phyloP scores from a whole-genome alignment of 768 basidiomycete genomes.

The Symmetrospora coprosmae region DNA sequence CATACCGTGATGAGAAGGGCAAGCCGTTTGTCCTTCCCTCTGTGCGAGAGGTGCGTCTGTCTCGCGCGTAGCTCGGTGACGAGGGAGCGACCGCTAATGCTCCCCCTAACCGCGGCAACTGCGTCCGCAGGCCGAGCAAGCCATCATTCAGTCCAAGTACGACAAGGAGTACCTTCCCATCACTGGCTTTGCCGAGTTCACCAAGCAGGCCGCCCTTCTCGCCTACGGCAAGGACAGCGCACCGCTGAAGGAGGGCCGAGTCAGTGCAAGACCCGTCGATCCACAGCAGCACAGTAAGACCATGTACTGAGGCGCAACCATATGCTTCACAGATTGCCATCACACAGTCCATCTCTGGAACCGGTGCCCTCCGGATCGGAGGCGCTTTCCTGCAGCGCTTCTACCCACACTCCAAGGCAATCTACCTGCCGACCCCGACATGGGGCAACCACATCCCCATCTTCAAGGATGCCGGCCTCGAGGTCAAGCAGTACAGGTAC shows the following conservation, averaged over 20 bases:
- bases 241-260: conserved; percentile 56
- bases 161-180: conserved; percentile 92
- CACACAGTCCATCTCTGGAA: conserved; percentile 89
- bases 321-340: conserved; percentile 35
- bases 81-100: too few relatives aligned
- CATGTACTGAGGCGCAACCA: background rate
- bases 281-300: background rate
- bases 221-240: conserved; percentile 61
- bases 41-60: conserved; percentile 56
- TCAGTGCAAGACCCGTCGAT: conserved; percentile 38
- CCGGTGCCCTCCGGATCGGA: conserved; percentile 86
- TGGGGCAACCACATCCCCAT: conserved; percentile 91
- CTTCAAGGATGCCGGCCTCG: conserved; percentile 75
- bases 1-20: conserved; percentile 71
- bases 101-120: background rate
- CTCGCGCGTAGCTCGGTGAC: background rate
- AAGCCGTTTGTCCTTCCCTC: conserved; percentile 88
- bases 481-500: conserved; percentile 80
- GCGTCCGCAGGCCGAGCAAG: conserved; percentile 52
- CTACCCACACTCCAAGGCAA: conserved; percentile 55
- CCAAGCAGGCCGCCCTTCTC: conserved; percentile 62
- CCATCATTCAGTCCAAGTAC: conserved; percentile 53
- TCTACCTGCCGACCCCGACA: conserved; percentile 82
- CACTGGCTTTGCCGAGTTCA: conserved; percentile 71
- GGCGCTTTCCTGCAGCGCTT: conserved; percentile 71